Conservation (phyloP, 2,329 filamentous ascomycete species). For the Cordyceps sp. region DNA sequence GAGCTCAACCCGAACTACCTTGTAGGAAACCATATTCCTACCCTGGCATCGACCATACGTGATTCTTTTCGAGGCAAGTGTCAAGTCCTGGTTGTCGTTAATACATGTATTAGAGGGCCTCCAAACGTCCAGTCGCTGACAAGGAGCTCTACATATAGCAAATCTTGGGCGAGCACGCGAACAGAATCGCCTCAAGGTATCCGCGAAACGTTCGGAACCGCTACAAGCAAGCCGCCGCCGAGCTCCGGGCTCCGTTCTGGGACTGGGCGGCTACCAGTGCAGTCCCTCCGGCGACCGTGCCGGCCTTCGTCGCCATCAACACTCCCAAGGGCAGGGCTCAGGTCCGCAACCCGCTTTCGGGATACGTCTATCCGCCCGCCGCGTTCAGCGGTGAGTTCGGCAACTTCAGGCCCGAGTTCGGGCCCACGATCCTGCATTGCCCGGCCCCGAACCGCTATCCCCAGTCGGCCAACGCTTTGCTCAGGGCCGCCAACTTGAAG, state of each 20-base stretch:
- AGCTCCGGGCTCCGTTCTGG: constrained; percentile 34
- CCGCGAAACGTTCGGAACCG: constrained; percentile 11
- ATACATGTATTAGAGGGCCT: too few relatives aligned
- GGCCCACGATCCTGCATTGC: constrained; percentile 21
- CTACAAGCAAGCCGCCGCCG: constrained; percentile 28
- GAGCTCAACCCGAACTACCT: too few relatives aligned
- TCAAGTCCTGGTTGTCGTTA: too few relatives aligned
- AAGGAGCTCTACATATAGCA: constrained; percentile 19
- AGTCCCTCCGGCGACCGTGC: constrained; percentile 23
- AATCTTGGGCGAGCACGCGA: constrained; percentile 29
- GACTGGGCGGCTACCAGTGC: constrained; percentile 28
- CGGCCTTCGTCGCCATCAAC: constrained; percentile 19
- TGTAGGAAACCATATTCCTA: constrained; percentile 31
- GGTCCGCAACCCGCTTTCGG: constrained; percentile 34
- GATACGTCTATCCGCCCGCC: constrained; percentile 28
- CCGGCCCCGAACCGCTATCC: constrained; percentile 20
- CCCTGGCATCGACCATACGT: constrained; percentile 43
- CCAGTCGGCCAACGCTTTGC: constrained; percentile 17
- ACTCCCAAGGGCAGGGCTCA: constrained; percentile 20
- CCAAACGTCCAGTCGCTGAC: background rate
- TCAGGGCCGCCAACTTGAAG: constrained; percentile 17
- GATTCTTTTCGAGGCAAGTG: constrained; percentile 32
- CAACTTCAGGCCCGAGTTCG: too few relatives aligned
- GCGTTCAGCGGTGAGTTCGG: constrained; percentile 22
- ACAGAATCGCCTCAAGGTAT: constrained; percentile 28